These are phyloP conservation scores for Chaetomidium leptoderma DNA, from an alignment of 495 filamentous ascomycete species.

Conservation along the genomic window DNA sequence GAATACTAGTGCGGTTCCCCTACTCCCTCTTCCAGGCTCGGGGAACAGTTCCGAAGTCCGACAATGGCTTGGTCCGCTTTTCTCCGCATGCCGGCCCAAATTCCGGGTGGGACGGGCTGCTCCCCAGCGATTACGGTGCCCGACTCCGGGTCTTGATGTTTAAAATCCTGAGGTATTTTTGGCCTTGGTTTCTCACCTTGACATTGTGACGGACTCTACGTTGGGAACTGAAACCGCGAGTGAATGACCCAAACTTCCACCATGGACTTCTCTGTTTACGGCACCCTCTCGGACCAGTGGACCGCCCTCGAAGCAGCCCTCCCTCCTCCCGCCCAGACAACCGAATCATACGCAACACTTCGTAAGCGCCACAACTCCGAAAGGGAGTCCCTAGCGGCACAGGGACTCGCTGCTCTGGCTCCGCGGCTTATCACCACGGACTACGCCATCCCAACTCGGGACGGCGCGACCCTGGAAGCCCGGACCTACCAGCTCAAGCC, in stretches of 20 bases:
- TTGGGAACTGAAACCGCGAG: too few relatives aligned
- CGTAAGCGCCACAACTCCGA: background rate
- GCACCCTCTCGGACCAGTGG: background rate
- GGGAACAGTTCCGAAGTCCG: too few relatives aligned
- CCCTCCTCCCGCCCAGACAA: background rate
- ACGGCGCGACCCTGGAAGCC: conserved; percentile 39
- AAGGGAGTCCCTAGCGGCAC: background rate
- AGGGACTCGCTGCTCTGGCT: background rate
- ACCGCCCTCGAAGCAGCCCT: background rate
- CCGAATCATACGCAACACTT: background rate
- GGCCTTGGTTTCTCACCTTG: too few relatives aligned
- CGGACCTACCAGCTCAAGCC: conserved; percentile 43
- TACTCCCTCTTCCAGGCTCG: too few relatives aligned
- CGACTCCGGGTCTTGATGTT: too few relatives aligned
- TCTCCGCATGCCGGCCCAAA: too few relatives aligned
- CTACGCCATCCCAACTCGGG: conserved; percentile 38
- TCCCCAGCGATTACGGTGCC: too few relatives aligned
- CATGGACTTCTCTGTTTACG: background rate
- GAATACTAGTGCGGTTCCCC: too few relatives aligned
- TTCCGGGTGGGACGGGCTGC: too few relatives aligned
- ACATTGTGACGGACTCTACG: too few relatives aligned
- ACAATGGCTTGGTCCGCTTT: too few relatives aligned
- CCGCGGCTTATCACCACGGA: background rate
- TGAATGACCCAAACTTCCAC: background rate
- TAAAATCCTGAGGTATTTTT: too few relatives aligned